A percentile compares a stretch with the other conserved stretches of the same genome.
Conservation (phyloP, 352 stramenopile genomes). For the Globisporangium megalacanthum region DNA sequence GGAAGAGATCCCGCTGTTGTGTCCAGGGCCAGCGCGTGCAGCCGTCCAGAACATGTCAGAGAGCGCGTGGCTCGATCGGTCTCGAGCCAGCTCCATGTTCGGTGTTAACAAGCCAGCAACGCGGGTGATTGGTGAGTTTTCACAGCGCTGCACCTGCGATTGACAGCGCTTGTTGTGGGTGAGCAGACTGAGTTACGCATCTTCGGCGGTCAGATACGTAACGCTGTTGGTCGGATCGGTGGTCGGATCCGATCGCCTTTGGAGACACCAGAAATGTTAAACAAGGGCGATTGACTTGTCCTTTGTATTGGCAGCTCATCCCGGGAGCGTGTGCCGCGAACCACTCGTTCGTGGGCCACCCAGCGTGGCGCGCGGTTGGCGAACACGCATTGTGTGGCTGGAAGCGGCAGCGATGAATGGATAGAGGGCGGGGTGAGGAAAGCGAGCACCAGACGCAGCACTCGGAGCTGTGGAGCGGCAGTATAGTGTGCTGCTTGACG, state of each 20-base stretch:
- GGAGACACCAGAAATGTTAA: not conserved
- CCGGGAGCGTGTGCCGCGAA: slow-evolving; percentile 12
- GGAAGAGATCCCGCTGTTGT: too few species aligned
- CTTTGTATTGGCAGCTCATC: not conserved
- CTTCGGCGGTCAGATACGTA: too few species aligned
- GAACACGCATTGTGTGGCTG: too few species aligned
- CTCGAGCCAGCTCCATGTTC: not conserved
- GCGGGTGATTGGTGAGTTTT: not conserved
- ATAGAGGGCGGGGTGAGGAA: not conserved
- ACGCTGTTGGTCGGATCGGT: not conserved
- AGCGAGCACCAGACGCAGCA: too few species aligned
- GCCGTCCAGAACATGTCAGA: slow-evolving; percentile 8
- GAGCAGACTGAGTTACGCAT: too few species aligned
- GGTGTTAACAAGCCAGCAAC: too few species aligned
- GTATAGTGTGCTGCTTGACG: too few species aligned
- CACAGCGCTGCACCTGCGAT: not conserved
- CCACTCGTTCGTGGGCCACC: slow-evolving; percentile 11
- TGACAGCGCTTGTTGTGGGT: not conserved
- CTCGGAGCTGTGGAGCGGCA: too few species aligned
- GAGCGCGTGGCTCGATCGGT: not conserved
- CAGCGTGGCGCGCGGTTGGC: not conserved
- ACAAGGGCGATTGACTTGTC: not conserved
- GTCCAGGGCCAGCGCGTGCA: not conserved
- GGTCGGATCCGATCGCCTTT: not conserved
- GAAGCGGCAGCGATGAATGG: not conserved